These are phyloP conservation scores for Sparassis latifolia DNA, from an alignment of 1,284 basidiomycete genomes.

Conservation along the genomic window DNA sequence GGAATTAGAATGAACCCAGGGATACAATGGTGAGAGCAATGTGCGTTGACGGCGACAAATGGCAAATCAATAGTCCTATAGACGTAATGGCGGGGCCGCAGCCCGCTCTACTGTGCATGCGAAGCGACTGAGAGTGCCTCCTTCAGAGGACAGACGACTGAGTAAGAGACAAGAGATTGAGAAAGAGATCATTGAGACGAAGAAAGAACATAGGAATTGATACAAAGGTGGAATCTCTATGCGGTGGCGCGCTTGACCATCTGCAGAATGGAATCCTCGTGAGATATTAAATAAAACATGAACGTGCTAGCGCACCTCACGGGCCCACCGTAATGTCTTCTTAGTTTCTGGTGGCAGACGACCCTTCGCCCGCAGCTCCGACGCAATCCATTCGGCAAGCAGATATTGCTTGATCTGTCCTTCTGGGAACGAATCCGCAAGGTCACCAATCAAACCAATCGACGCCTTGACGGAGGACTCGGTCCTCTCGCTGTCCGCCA, in stretches of 20 bases:
- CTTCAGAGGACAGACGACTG: slow-evolving; percentile 7
- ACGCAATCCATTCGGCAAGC: slow-evolving; percentile 76
- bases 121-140: slow-evolving; percentile 6
- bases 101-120: slow-evolving; percentile 10
- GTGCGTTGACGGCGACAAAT: slow-evolving; percentile 4
- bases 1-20: slow-evolving; percentile 3
- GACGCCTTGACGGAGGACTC: slow-evolving; percentile 65
- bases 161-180: slow-evolving; percentile 3
- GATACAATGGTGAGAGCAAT: slow-evolving; percentile 6
- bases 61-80: slow-evolving; percentile 8
- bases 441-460: slow-evolving; percentile 72
- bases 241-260: slow-evolving; percentile 67
- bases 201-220: slow-evolving; percentile 2
- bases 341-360: slow-evolving; percentile 66
- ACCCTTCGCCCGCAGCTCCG: slow-evolving; percentile 67
- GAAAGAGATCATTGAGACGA: slow-evolving; percentile 1
- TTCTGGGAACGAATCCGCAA: slow-evolving; percentile 81
- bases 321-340: slow-evolving; percentile 78
- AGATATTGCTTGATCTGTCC: slow-evolving; percentile 80
- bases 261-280: slow-evolving; percentile 27
- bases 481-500: slow-evolving; percentile 80
- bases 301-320: slow-evolving; percentile 50
- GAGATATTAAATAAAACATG: not conserved
- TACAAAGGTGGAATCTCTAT: slow-evolving; percentile 27
- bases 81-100: slow-evolving; percentile 2